Evolutionary conservation across 306 rosid species (phyloP).

Genomic region (Benincasa hispida): DNA sequence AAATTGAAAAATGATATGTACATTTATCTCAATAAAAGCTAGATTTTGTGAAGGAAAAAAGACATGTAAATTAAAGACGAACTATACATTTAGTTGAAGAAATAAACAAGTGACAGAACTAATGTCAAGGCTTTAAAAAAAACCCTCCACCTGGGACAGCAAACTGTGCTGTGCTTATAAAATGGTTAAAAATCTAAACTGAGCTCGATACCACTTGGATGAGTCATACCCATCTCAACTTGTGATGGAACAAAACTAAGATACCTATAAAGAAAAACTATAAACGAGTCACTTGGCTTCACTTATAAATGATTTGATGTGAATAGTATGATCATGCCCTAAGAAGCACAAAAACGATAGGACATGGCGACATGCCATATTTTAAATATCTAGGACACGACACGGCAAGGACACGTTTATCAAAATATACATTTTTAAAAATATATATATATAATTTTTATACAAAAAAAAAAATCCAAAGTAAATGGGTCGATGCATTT

Average conservation of each 20-base stretch:
- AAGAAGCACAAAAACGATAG: too few relatives aligned
- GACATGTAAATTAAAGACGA: not conserved
- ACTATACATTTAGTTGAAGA: not conserved
- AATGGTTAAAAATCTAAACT: not conserved
- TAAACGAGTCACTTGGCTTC: not conserved
- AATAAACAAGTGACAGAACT: not conserved
- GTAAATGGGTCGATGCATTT: too few relatives aligned
- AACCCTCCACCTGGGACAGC: not conserved
- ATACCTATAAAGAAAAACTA: not conserved
- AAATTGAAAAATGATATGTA: not conserved
- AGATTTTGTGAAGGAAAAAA: not conserved
- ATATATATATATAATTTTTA: too few relatives aligned
- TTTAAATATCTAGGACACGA: too few relatives aligned
- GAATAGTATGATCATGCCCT: not conserved
- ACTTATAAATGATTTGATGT: not conserved
- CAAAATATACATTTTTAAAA: too few relatives aligned
- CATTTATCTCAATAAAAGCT: not conserved
- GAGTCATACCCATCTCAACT: not conserved
- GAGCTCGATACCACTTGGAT: not conserved
- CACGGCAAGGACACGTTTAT: too few relatives aligned
- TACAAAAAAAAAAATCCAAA: too few relatives aligned
- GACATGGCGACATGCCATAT: too few relatives aligned
- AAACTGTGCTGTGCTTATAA: not conserved
- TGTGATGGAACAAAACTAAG: not conserved
- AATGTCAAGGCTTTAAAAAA: not conserved